Conservation (phyloP, 306 rosid species). For the Citrullus colocynthis region DNA sequence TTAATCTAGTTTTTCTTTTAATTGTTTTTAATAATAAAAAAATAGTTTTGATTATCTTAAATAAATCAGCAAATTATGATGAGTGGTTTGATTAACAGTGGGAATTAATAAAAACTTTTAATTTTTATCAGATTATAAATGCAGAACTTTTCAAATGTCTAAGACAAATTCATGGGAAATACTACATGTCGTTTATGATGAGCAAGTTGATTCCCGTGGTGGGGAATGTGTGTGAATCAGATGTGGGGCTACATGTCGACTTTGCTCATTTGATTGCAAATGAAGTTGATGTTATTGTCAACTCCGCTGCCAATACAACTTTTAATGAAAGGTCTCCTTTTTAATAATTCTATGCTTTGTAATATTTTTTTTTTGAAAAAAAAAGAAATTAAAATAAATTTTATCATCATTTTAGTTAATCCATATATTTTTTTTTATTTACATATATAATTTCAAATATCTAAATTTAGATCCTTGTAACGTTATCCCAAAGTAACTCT, state of each 20-base stretch:
- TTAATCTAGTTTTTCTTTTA: no score
- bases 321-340: slow-evolving; percentile 68
- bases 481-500: no score
- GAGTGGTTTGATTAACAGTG: not conserved
- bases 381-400: no score
- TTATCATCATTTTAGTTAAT: no score
- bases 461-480: no score
- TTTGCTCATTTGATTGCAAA: slow-evolving; percentile 32
- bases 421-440: no score
- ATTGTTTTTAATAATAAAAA: no score
- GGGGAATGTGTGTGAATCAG: slow-evolving; percentile 65
- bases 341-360: not conserved
- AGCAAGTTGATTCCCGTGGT: slow-evolving; percentile 81
- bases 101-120: not conserved
- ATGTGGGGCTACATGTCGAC: slow-evolving; percentile 59
- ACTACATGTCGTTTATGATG: slow-evolving; percentile 66
- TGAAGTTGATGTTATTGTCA: slow-evolving; percentile 78
- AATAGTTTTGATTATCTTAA: no score
- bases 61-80: no score
- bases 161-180: slow-evolving; percentile 65
- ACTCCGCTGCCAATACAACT: slow-evolving; percentile 90
- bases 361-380: no score
- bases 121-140: slow-evolving; percentile 50
- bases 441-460: no score
- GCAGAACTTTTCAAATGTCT: slow-evolving; percentile 76